Evolutionary conservation across 768 basidiomycete species (phyloP), one percentile per base, ranked within the genome.

Genomic region (Suillus decipiens): DNA sequence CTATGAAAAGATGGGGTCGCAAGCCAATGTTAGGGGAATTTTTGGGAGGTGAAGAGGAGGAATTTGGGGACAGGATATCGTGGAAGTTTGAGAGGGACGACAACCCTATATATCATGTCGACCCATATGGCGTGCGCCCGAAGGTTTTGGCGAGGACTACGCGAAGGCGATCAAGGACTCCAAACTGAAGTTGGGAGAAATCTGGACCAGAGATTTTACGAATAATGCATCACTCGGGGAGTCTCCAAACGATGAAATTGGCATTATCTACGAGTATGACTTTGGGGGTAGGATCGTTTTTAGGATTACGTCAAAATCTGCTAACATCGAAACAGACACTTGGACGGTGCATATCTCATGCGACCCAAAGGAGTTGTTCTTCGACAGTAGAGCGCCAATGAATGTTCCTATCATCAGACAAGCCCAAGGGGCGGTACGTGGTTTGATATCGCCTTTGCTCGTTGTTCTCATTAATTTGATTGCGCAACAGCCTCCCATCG

Each of bases 311-410:
- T 33, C 5, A n/a, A n/a, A n/a, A 22, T 37, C 5, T 47, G 60
- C 63, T 51, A 53, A 17, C 12, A 24, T 51, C 10, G 45, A 33
- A 22, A 28, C 58, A 69, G 74, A 70, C 33, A 65, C 68, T 37
- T 75, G 71, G 74, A 67, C 62, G 1, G 70, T 75, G 1, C 69
- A 75, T 47, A 67, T 75, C 53, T 72, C 71, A 17, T 69, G 67
- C 15, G 64, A 72, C 4, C 31, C 48, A 24, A 66, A 51, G 1
- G 50, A 64, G 12, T 51, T 66, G 36, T 64, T 71, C 41, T 62
- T 65, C 31, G 42, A 41, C 31, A 37, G 53, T 34, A 61, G 64
- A 12, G 8, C 58, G n/a, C 69, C 68, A 17, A 64, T 39, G 28
- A 65, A 68, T 56, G 36, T 66, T 31, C 73, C 73, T 17, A 47